These are phyloP conservation scores for Picochlorum sp. DNA, from an alignment of 139 green algal species.

Conservation along the genomic window DNA sequence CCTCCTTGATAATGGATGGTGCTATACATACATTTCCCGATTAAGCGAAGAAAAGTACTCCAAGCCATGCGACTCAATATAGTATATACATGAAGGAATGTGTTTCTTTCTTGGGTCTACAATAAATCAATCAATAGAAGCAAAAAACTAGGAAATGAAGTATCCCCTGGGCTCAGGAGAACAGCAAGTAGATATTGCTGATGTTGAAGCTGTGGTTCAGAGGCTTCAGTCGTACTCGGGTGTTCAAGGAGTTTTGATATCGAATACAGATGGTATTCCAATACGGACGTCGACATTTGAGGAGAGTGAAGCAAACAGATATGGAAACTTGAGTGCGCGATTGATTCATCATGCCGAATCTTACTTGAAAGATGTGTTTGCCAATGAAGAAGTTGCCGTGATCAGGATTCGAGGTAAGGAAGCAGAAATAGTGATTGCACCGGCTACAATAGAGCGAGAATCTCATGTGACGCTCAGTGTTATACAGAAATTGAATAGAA, in stretches of 20 bases:
- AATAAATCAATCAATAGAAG: too few relatives aligned
- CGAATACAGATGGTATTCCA: conserved; percentile 75
- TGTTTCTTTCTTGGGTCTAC: too few relatives aligned
- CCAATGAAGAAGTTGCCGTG: conserved; percentile 79
- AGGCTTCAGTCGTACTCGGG: conserved; percentile 47
- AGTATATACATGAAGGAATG: too few relatives aligned
- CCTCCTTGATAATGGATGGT: too few relatives aligned
- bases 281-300: conserved; percentile 71
- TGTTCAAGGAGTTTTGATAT: conserved; percentile 65
- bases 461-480: conserved; percentile 21
- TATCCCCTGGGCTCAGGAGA: background rate
- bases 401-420: conserved; percentile 67
- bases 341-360: conserved; percentile 64
- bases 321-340: conserved; percentile 35
- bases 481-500: background rate
- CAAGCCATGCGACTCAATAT: too few relatives aligned
- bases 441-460: conserved; percentile 61
- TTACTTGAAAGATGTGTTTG: conserved; percentile 58
- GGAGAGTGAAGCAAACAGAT: conserved; percentile 62
- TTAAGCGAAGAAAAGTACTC: too few relatives aligned
- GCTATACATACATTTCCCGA: too few relatives aligned
- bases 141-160: background rate
- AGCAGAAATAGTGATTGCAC: conserved; percentile 84
- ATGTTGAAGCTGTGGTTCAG: conserved; percentile 72
- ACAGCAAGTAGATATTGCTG: conserved; percentile 52